phyloP scores from a whole-genome alignment of 2,329 filamentous ascomycete genomes.

The Fusarium irregulare region DNA sequence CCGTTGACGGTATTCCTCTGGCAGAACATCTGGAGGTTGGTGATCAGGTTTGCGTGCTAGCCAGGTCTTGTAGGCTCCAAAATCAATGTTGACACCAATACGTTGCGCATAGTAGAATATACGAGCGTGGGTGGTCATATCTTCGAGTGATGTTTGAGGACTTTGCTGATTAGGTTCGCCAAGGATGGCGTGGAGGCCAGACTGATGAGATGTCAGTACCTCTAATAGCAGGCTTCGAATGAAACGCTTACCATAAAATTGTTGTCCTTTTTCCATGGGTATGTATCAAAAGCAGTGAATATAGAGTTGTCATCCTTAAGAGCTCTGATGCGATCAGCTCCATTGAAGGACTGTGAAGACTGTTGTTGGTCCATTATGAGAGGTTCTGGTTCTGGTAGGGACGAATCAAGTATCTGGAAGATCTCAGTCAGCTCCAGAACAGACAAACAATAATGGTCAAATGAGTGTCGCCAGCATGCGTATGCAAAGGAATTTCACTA shows the following conservation, averaged over 20 bases:
- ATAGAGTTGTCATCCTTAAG: slow-evolving; percentile 56
- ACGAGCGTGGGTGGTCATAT: slow-evolving; percentile 74
- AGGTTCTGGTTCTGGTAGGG: not conserved
- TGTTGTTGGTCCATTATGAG: slow-evolving; percentile 29
- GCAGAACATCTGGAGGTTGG: slow-evolving; percentile 51
- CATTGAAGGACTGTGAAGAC: slow-evolving; percentile 44
- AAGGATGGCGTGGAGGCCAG: slow-evolving; percentile 73
- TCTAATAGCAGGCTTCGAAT: not conserved
- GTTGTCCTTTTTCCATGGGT: slow-evolving; percentile 74
- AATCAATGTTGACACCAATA: slow-evolving; percentile 68
- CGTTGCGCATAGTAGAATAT: slow-evolving; percentile 72
- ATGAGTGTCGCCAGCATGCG: slow-evolving; percentile 4
- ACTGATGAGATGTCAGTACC: slow-evolving; percentile 49
- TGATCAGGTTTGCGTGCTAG: slow-evolving; percentile 54
- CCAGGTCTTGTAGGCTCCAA: slow-evolving; percentile 75
- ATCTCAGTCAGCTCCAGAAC: slow-evolving; percentile 11
- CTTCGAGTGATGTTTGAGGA: slow-evolving; percentile 62
- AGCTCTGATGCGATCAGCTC: slow-evolving; percentile 54
- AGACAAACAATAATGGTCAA: not conserved
- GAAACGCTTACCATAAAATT: slow-evolving; percentile 69
- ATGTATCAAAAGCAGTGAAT: slow-evolving; percentile 72
- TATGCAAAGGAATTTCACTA: slow-evolving; percentile 18
- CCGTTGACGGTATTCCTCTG: slow-evolving; percentile 47
- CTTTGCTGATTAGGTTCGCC: slow-evolving; percentile 60
- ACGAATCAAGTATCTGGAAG: not conserved